These are phyloP conservation scores for Blastomyces emzantsi DNA, from an alignment of 2,329 filamentous ascomycete genomes.

Conservation along the genomic window DNA sequence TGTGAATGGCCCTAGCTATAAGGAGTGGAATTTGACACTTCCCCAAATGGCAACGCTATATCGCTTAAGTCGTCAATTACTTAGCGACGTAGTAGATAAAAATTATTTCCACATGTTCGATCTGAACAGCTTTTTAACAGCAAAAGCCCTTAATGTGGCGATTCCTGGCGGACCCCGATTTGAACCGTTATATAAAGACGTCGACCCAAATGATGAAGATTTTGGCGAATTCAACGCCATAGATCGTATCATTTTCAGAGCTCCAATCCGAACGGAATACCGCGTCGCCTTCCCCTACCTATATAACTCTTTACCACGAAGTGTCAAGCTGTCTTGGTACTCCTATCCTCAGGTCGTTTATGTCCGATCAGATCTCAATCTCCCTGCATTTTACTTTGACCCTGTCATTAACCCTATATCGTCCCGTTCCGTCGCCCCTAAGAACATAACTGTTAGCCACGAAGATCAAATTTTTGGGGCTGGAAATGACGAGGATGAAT, in stretches of 20 bases:
- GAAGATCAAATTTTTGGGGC: constrained; percentile 88
- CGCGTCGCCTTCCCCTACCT: constrained; percentile 89
- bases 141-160: constrained; percentile 93
- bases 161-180: constrained; percentile 96
- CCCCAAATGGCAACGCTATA: constrained; percentile 96
- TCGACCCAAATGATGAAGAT: constrained; percentile 97
- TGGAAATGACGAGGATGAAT: constrained; percentile 72
- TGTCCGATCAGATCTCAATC: constrained; percentile 70
- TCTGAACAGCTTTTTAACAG: constrained; percentile 85
- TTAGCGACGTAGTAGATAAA: constrained; percentile 87
- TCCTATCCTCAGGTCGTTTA: constrained; percentile 91
- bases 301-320: constrained; percentile 92
- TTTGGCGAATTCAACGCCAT: constrained; percentile 99
- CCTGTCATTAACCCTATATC: constrained; percentile 97
- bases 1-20: constrained; percentile 95
- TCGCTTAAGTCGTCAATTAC: constrained; percentile 77
- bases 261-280: constrained; percentile 90
- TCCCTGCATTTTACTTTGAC: constrained; percentile 97
- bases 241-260: constrained; percentile 96
- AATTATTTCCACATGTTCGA: constrained; percentile 99
- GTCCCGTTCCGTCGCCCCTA: constrained; percentile 83
- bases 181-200: constrained; percentile 95
- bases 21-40: constrained; percentile 83
- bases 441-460: constrained; percentile 83
- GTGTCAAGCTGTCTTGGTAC: constrained; percentile 88